A percentile compares a stretch with the other conserved stretches of the same genome.
Conservation (phyloP, 805 yeast species). For the Suhomyces tanzawaensis region DNA sequence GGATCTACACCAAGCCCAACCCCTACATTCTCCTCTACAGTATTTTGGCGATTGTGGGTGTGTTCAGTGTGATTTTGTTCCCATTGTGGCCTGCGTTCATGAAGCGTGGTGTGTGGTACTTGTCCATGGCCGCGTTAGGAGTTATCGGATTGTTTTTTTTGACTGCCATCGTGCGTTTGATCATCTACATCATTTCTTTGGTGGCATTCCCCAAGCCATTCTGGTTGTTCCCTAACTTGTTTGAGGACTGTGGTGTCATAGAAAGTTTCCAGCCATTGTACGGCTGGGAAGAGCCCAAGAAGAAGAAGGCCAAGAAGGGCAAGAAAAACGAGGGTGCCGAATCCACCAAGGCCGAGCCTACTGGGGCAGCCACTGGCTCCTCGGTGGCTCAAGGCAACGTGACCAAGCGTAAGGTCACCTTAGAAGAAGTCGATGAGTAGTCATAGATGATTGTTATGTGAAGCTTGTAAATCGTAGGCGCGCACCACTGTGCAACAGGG, state of each 20-base stretch:
- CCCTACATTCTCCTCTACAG: conserved; percentile 63
- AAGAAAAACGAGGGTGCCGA: neutral
- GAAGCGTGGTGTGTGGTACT: conserved; percentile 89
- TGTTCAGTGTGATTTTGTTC: conserved; percentile 68
- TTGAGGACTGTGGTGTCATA: conserved; percentile 90
- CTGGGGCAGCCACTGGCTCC: conserved; percentile 16
- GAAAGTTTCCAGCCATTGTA: conserved; percentile 91
- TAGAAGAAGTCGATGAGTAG: conserved; percentile 42
- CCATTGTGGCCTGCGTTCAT: conserved; percentile 93
- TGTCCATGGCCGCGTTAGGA: conserved; percentile 74
- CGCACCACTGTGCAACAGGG: too few relatives aligned
- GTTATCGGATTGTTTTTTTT: conserved; percentile 72
- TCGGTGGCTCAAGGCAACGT: conserved; percentile 14
- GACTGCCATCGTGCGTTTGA: conserved; percentile 74
- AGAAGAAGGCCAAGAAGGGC: conserved; percentile 23
- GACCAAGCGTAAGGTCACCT: conserved; percentile 32
- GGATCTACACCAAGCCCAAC: conserved; percentile 77
- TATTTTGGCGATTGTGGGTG: conserved; percentile 60
- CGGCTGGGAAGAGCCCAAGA: conserved; percentile 64
- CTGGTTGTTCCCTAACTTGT: conserved; percentile 95
- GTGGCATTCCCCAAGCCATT: conserved; percentile 67
- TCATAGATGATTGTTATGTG: too few relatives aligned
- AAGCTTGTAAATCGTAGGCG: too few relatives aligned
- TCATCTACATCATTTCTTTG: conserved; percentile 61
- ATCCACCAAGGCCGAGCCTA: conserved; percentile 12